A percentile compares a stretch with the other conserved stretches of the same genome.
Conservation (phyloP, 2,329 filamentous ascomycete genomes). For the Aspergillus arachidicola region DNA sequence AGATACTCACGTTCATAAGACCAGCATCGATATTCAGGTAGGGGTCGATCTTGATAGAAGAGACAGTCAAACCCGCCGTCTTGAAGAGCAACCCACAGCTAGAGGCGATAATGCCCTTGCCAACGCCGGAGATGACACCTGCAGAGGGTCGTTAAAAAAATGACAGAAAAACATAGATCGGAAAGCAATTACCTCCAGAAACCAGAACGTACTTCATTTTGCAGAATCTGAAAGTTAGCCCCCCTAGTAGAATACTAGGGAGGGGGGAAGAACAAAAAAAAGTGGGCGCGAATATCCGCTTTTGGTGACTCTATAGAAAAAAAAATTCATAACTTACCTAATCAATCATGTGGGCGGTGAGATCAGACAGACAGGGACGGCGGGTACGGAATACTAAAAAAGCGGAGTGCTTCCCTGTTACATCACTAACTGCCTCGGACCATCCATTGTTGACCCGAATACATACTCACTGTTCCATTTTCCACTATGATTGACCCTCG, state of each 20-base stretch:
- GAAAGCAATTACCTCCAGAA: conserved; percentile 65
- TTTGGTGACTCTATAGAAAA: conserved; percentile 12
- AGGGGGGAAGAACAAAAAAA: conserved; percentile 22
- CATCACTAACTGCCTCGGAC: not conserved
- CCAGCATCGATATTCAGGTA: conserved; percentile 79
- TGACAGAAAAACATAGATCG: conserved; percentile 1
- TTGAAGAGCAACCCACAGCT: conserved; percentile 35
- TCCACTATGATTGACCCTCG: conserved; percentile 35
- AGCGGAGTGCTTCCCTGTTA: not conserved
- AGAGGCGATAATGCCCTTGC: conserved; percentile 68
- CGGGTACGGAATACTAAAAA: not conserved
- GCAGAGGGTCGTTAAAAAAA: conserved; percentile 3
- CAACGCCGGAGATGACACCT: conserved; percentile 55
- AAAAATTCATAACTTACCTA: conserved; percentile 4
- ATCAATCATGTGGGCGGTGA: conserved; percentile 2
- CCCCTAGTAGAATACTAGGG: conserved; percentile 21
- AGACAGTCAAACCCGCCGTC: conserved; percentile 31
- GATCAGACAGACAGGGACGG: not conserved
- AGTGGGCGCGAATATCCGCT: conserved; percentile 6
- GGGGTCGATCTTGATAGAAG: conserved; percentile 55
- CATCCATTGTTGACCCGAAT: not conserved
- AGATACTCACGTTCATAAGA: conserved; percentile 63
- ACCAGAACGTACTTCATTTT: conserved; percentile 82
- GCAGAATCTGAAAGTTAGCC: conserved; percentile 19
- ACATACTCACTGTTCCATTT: not conserved